phyloP scores from a whole-genome alignment of 225 moss, liverwort and hornwort genomes.

The Pseudoscleropodium purum region DNA sequence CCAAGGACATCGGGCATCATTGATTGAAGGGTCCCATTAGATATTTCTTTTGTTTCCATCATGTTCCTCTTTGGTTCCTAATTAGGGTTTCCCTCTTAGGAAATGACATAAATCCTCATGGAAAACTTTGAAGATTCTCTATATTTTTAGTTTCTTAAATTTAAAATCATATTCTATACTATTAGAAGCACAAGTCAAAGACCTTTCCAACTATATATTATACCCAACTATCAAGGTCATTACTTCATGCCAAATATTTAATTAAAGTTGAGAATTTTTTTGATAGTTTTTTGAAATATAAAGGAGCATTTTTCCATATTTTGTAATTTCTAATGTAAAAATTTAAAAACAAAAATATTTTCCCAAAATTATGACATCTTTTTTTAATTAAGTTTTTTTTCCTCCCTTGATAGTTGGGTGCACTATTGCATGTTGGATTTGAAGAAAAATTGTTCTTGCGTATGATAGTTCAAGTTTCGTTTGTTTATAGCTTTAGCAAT shows the following conservation, averaged over 20 bases:
- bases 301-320: background rate
- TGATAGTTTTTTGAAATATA: fast-evolving
- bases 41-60: background rate
- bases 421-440: background rate
- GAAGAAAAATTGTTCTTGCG: background rate
- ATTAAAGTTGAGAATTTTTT: background rate
- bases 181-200: background rate
- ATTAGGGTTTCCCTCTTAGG: fast-evolving
- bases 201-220: background rate
- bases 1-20: background rate
- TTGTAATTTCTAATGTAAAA: background rate
- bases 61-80: fast-evolving
- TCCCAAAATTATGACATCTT: background rate
- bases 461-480: background rate
- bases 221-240: fast-evolving
- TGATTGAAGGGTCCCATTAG: background rate
- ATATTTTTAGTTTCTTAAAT: background rate
- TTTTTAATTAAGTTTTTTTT: background rate
- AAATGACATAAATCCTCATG: background rate
- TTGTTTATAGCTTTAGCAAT: background rate
- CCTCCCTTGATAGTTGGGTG: fast-evolving
- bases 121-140: background rate
- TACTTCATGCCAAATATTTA: background rate
- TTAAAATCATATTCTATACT: fast-evolving
- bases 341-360: background rate